These are phyloP conservation scores for Leishmania lainsoni DNA, from an alignment of 208 protist genomes.

Conservation along the genomic window DNA sequence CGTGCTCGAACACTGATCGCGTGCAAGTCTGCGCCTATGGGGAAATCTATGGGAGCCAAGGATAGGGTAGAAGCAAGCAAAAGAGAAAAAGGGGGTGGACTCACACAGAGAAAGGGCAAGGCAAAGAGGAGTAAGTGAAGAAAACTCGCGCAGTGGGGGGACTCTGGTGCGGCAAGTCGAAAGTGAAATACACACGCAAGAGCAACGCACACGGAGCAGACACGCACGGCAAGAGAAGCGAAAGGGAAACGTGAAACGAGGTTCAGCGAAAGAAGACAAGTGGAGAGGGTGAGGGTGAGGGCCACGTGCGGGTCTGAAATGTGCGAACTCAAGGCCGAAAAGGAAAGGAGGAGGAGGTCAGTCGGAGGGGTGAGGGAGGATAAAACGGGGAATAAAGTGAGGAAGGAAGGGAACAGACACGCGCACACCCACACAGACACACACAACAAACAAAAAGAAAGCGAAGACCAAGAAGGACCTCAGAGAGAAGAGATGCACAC, in stretches of 20 bases:
- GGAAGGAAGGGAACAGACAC: neutral
- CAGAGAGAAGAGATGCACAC: neutral
- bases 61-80: neutral
- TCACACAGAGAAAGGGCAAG: neutral
- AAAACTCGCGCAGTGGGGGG: neutral
- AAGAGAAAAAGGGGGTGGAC: neutral
- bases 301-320: no score
- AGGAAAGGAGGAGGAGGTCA: no score
- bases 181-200: neutral
- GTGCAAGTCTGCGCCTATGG: neutral
- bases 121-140: neutral
- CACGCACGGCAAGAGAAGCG: neutral
- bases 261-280: no score
- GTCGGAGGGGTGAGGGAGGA: no score
- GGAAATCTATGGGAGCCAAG: neutral
- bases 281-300: no score
- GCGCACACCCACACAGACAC: neutral
- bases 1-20: neutral
- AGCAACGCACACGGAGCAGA: neutral
- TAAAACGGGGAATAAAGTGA: no score
- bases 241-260: no score
- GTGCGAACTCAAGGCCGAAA: no score
- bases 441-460: neutral
- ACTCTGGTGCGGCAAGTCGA: neutral
- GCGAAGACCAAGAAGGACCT: neutral